These are phyloP conservation scores for Colletotrichum neosansevieriae DNA, from an alignment of 2,329 filamentous ascomycete species.

Conservation along the genomic window DNA sequence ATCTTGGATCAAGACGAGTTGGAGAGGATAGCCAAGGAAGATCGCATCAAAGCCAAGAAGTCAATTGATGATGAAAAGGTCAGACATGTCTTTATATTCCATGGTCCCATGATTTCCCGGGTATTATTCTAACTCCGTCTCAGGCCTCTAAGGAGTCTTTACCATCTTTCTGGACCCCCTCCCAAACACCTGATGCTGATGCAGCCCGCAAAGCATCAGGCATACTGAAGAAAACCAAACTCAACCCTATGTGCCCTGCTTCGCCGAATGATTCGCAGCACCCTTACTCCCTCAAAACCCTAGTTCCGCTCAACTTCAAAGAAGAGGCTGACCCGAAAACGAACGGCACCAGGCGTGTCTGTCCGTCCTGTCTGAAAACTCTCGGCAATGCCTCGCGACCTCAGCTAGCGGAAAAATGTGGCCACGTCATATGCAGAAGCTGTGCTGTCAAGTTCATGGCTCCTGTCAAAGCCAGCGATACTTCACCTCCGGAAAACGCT, in stretches of 20 bases:
- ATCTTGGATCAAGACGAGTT: conserved; percentile 84
- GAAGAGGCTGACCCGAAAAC: conserved; percentile 70
- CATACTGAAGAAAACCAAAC: conserved; percentile 70
- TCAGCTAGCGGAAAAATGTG: conserved; percentile 86
- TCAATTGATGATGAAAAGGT: conserved; percentile 81
- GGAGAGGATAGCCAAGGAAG: conserved; percentile 74
- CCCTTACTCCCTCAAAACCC: conserved; percentile 79
- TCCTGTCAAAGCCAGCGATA: conserved; percentile 57
- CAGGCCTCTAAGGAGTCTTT: conserved; percentile 55
- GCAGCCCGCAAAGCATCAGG: conserved; percentile 42
- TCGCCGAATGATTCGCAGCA: conserved; percentile 77
- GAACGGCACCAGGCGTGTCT: conserved; percentile 64
- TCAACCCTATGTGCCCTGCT: conserved; percentile 80
- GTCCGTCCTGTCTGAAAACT: conserved; percentile 87
- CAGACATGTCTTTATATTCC: conserved; percentile 31
- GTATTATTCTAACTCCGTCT: conserved; percentile 20
- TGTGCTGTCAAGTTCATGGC: conserved; percentile 89
- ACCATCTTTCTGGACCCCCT: conserved; percentile 94
- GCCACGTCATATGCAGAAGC: conserved; percentile 88
- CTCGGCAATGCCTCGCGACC: conserved; percentile 87
- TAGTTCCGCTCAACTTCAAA: conserved; percentile 82
- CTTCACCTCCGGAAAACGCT: conserved; percentile 59
- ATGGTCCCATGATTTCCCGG: neutral
- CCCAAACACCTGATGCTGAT: conserved; percentile 73
- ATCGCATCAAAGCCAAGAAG: conserved; percentile 76